phyloP scores from a whole-genome alignment of 176 grass and related monocot species.

The Carex myosuroides region DNA sequence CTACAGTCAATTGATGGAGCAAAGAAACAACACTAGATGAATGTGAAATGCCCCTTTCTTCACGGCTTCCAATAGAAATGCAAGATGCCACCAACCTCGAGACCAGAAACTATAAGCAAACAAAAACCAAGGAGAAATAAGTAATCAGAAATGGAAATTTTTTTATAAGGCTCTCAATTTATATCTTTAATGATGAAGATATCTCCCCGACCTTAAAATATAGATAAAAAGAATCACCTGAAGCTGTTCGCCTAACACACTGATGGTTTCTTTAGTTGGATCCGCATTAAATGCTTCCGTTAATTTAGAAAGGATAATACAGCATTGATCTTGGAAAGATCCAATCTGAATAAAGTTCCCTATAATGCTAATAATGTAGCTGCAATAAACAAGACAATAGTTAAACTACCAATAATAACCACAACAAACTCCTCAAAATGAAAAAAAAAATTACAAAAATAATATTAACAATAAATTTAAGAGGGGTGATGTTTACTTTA shows the following conservation, averaged over 20 bases:
- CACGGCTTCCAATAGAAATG: constrained; percentile 39
- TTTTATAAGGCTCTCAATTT: neutral
- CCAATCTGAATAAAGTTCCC: constrained; percentile 52
- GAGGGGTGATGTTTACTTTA: neutral
- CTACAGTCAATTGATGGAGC: constrained; percentile 67
- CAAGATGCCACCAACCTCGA: constrained; percentile 76
- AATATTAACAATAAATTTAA: neutral
- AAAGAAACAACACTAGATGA: constrained; percentile 62
- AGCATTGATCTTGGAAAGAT: constrained; percentile 71
- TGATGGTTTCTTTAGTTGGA: constrained; percentile 39
- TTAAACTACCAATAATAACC: neutral
- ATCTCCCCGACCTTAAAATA: neutral
- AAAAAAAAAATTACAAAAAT: neutral
- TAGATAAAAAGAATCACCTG: constrained; percentile 47
- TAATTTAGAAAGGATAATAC: constrained; percentile 72
- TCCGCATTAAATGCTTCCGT: constrained; percentile 46
- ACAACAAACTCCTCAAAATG: neutral
- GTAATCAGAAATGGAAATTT: neutral
- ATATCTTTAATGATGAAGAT: neutral
- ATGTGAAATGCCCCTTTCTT: constrained; percentile 31
- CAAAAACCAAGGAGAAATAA: neutral
- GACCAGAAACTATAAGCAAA: constrained; percentile 56
- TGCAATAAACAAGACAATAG: constrained; percentile 34
- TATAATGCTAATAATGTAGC: constrained; percentile 86
- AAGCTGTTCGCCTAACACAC: constrained; percentile 76